Evolutionary conservation across 495 filamentous ascomycete genomes (phyloP), one percentile per base, ranked within the genome.

Genomic region (Eremomyces bilateralis): DNA sequence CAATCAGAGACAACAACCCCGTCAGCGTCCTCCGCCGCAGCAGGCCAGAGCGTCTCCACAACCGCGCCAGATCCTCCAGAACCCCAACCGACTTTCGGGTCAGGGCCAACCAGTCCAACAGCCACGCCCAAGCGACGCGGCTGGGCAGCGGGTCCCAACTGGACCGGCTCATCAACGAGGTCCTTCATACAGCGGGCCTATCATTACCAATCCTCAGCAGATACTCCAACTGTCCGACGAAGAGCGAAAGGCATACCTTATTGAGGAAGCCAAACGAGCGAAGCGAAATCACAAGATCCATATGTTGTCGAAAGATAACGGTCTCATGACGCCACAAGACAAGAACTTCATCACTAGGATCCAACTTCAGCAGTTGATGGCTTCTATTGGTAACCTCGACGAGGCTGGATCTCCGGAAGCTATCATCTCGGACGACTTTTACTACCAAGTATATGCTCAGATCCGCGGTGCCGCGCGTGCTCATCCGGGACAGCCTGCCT

Each of bases 261-360:
- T 76, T 40, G 88, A 92, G 44, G 88, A 95, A 50, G 83, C 85
- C 6, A 91, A 82, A 55, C 71, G 90, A 31, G 80, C 90, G 2
- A 99, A 99, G 58, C 72, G 88, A 20, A 95, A 95, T 49, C 85
- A 95, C 60, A 99, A 99, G 60, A 99, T 99, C 35, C 81, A 79
- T 46, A 65, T 88, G 17, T 60, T 99, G 17, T 91, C 90, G 4
- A 79, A 74, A 45, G 84, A 90, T 46, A 95, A 99, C 48, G 90
- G 88, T 18, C 52, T 99, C 36, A 99, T 99, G 88, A 95, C 90
- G 15, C 90, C 90, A 2, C 82, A 92, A 49, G 88, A 99, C 55
- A 99, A 99, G 63, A 99, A 94, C 48, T 99, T 94, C 51, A 88
- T 99, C 38, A 94, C 90, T 6, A 71, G 90, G 11, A 95, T 99